Conservation (phyloP, 2,329 filamentous ascomycete species). For the Ceratocystis colombiana region DNA sequence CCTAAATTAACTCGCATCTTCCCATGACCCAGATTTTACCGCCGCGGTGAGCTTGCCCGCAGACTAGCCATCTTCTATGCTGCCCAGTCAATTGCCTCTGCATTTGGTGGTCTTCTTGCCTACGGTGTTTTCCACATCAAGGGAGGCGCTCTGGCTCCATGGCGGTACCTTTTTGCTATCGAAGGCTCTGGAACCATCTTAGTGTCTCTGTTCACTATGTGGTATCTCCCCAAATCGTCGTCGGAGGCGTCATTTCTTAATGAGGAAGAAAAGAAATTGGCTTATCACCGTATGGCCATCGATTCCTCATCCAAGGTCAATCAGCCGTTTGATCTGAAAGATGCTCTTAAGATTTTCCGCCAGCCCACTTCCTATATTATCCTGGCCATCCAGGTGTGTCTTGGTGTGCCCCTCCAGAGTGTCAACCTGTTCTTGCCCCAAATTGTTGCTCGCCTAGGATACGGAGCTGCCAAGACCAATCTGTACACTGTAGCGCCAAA, state of each 20-base stretch:
- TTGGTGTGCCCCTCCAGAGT: slow-evolving; percentile 49
- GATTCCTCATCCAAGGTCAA: slow-evolving; percentile 57
- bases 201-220: slow-evolving; percentile 55
- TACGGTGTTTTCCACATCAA: slow-evolving; percentile 43
- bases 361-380: slow-evolving; percentile 42
- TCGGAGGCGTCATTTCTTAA: slow-evolving; percentile 55
- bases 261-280: slow-evolving; percentile 55
- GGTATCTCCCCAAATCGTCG: slow-evolving; percentile 57
- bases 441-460: slow-evolving; percentile 43
- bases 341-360: slow-evolving; percentile 44
- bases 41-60: slow-evolving; percentile 38
- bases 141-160: slow-evolving; percentile 33
- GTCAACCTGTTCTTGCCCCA: slow-evolving; percentile 47
- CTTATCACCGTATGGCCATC: slow-evolving; percentile 62
- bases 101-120: slow-evolving; percentile 41
- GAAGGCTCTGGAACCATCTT: slow-evolving; percentile 49
- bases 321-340: slow-evolving; percentile 43
- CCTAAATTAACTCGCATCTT: too few relatives aligned
- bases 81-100: slow-evolving; percentile 60
- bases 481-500: slow-evolving; percentile 76
- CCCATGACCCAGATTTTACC: slow-evolving; percentile 37
- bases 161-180: slow-evolving; percentile 46
- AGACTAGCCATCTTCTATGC: slow-evolving; percentile 60
- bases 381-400: slow-evolving; percentile 46
- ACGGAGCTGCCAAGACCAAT: slow-evolving; percentile 52